phyloP scores from a whole-genome alignment of 148 eudicot species.

The Rhododendron simsii region DNA sequence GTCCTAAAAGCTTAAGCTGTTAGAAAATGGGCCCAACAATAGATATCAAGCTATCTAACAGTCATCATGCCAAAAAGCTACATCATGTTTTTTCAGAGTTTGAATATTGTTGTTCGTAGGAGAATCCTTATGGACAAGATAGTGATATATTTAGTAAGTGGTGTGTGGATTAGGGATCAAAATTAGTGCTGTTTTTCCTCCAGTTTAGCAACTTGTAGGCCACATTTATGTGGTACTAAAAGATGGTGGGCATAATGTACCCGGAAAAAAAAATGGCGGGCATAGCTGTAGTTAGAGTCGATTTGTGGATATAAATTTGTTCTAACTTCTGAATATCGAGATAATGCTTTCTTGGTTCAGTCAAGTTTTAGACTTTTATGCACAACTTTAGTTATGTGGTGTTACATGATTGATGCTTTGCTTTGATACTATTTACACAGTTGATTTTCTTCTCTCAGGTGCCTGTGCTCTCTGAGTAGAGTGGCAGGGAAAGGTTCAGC shows the following conservation, averaged over 20 bases:
- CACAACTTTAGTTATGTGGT: neutral
- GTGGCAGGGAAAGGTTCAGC: constrained; percentile 76
- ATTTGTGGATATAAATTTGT: neutral
- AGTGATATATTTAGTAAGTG: neutral
- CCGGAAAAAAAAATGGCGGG: neutral
- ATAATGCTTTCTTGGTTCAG: neutral
- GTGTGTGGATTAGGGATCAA: neutral
- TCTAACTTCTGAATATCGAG: neutral
- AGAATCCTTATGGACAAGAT: neutral
- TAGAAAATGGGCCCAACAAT: neutral
- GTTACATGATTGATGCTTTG: neutral
- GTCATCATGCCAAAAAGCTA: neutral
- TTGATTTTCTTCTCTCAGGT: constrained; percentile 39
- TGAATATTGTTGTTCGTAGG: neutral
- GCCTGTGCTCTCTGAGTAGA: constrained; percentile 84
- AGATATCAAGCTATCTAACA: neutral
- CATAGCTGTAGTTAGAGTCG: neutral
- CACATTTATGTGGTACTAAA: neutral
- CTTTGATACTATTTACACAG: neutral
- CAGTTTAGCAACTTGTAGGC: neutral
- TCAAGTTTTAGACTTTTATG: neutral
- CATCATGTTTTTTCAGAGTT: neutral
- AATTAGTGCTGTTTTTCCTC: neutral
- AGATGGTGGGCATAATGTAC: neutral
- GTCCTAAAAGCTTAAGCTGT: neutral